A percentile compares a stretch with the other conserved stretches of the same genome.
phyloP scores from a whole-genome alignment of 2,329 filamentous ascomycete genomes.

The Colletotrichum agaves region DNA sequence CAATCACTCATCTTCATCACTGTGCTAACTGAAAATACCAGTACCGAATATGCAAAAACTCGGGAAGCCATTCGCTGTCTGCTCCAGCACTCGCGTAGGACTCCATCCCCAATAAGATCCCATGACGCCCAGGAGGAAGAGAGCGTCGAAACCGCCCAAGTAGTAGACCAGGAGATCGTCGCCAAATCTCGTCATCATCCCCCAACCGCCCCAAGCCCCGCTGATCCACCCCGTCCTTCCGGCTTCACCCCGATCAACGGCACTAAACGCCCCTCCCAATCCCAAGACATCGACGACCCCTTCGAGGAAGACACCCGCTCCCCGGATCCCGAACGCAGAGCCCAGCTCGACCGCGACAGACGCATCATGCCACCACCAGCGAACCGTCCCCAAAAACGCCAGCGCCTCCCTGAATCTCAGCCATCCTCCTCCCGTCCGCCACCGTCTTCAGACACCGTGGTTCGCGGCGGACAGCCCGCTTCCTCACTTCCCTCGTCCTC shows the following conservation, averaged over 20 bases:
- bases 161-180: not conserved
- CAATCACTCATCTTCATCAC: too few species aligned
- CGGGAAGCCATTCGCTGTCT: too few species aligned
- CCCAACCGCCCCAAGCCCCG: not conserved
- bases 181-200: constrained; percentile 3
- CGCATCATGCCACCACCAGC: constrained; percentile 38
- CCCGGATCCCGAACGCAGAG: constrained; percentile 38
- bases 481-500: constrained; percentile 34
- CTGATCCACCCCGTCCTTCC: not conserved
- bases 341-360: constrained; percentile 41
- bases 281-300: constrained; percentile 33
- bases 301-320: constrained; percentile 40
- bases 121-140: too few species aligned
- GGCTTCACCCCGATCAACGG: constrained; percentile 24
- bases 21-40: not conserved
- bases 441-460: not conserved
- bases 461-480: not conserved
- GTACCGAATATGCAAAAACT: too few species aligned
- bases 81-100: too few species aligned
- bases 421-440: constrained; percentile 32
- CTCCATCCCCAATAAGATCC: too few species aligned
- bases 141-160: too few species aligned
- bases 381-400: constrained; percentile 16
- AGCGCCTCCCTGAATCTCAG: not conserved
- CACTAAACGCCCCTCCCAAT: constrained; percentile 23